Base-by-base conservation (phyloP, 164 flowering plant genomes). In the Brasenia schreberi region DNA sequence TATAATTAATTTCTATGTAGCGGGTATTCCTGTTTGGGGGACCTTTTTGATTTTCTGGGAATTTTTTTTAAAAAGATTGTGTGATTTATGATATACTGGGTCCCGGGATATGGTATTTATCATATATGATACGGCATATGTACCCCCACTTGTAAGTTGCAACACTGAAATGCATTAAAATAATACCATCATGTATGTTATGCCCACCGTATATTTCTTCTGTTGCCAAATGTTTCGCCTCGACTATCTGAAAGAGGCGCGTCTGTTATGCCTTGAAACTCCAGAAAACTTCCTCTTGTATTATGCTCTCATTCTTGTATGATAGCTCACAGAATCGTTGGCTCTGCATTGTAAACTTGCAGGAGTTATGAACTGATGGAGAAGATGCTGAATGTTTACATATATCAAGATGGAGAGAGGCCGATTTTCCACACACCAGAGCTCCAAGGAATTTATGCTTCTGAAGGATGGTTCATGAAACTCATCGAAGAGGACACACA, bases 391-490 rank as follows among this genome's bases (percentile, higher is more conserved):
- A 70, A 74, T 52, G 59, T 74, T 64, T 74, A 70, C 63, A 74
- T 74, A 45, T 74, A 74, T 62, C 66, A 11, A 18, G 76, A 70
- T 10, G 76, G 76, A 60, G 66, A 12, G 11, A 59, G 23, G 60
- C 76, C 76, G 27, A 70, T 74, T 45, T 74, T 74, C 67, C 76
- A 74, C 42, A 61, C 52, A 45, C 76, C 76, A 43, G 67, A 70
- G 43, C 76, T 74, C 42, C 39, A 18, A 18, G 76, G 76, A 17
- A 74, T 74, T 60, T 74, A 74, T 70, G 72, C 76, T 64, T 74
- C 76, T 16, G 76, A 74, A 53, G 76, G 76, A 69, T 73, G 76
- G 76, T 73, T 73, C 42, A 73, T 73, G 76, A 73, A 67, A 64
- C 14, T 64, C 19, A 59, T 74, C 61, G 68, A 74, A 49, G 76